Conservation (phyloP, 163 green algal genomes). For the Scenedesmus sp. region DNA sequence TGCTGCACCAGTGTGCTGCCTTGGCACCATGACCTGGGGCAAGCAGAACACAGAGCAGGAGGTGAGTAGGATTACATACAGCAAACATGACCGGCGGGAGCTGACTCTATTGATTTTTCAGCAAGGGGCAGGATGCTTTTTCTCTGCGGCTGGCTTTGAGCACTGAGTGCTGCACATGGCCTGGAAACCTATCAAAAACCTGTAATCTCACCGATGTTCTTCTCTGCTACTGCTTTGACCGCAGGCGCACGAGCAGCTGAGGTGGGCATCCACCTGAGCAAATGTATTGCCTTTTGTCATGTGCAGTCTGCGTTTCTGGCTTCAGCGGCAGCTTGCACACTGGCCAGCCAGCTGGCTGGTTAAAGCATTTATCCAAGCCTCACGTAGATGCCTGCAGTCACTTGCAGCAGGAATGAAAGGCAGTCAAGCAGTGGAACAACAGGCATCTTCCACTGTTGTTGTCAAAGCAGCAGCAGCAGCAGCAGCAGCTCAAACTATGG, state of each 20-base stretch:
- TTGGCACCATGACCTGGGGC: constrained; percentile 87
- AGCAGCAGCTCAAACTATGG: neutral
- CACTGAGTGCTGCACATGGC: neutral
- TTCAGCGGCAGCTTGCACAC: neutral
- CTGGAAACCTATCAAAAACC: neutral
- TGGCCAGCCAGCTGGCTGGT: neutral
- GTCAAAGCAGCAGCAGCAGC: neutral
- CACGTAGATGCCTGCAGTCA: too few relatives aligned
- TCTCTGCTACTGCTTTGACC: neutral
- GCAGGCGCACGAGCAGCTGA: constrained; percentile 24
- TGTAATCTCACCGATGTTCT: neutral
- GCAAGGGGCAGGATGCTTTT: too few relatives aligned
- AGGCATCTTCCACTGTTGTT: too few relatives aligned
- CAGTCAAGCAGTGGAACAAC: too few relatives aligned
- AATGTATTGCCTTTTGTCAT: neutral
- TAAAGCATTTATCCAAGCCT: too few relatives aligned
- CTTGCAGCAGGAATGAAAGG: too few relatives aligned
- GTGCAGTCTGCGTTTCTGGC: neutral
- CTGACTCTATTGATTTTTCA: too few relatives aligned
- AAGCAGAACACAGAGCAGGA: constrained; percentile 86
- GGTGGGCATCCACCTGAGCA: neutral
- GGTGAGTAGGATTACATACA: constrained; percentile 42
- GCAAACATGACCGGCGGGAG: neutral
- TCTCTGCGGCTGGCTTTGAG: too few relatives aligned
- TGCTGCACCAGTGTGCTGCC: constrained; percentile 25